phyloP scores from a whole-genome alignment of 2,329 filamentous ascomycete genomes.

The Ascochyta viciae-villosae region DNA sequence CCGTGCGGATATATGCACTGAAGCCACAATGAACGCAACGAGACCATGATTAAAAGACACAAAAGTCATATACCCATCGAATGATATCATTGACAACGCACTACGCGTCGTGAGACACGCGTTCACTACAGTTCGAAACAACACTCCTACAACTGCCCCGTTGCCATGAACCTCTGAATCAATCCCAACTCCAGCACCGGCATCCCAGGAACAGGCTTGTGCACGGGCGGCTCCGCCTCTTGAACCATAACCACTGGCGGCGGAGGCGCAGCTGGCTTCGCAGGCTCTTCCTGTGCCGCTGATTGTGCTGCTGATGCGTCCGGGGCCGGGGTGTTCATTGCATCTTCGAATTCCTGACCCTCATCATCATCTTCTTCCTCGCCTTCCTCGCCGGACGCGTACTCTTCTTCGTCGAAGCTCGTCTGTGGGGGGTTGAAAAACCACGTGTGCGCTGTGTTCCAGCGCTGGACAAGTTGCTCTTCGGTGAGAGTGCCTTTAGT shows the following conservation, averaged over 20 bases:
- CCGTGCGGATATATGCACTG: slow-evolving; percentile 80
- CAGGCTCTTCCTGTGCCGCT: slow-evolving; percentile 5
- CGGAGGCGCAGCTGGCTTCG: slow-evolving; percentile 2
- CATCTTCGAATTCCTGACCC: slow-evolving; percentile 29
- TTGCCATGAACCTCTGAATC: slow-evolving; percentile 35
- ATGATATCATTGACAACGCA: background rate
- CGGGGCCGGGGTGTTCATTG: slow-evolving; percentile 23
- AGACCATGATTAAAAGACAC: background rate
- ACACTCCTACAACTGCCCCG: slow-evolving; percentile 20
- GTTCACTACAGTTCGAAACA: background rate
- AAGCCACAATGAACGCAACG: slow-evolving; percentile 55
- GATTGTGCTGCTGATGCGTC: slow-evolving; percentile 3
- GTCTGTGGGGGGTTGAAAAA: slow-evolving; percentile 24
- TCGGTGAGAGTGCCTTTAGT: slow-evolving; percentile 27
- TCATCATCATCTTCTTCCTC: slow-evolving; percentile 27
- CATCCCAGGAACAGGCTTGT: slow-evolving; percentile 22
- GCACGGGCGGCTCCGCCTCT: slow-evolving; percentile 11
- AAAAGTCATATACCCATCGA: slow-evolving; percentile 15
- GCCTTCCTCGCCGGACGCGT: slow-evolving; percentile 23
- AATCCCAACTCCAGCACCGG: slow-evolving; percentile 32
- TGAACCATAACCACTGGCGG: slow-evolving; percentile 14
- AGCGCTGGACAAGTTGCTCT: slow-evolving; percentile 29
- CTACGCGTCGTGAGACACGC: too few relatives aligned
- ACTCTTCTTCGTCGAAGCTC: slow-evolving; percentile 15
- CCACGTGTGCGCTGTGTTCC: slow-evolving; percentile 30